phyloP scores from a whole-genome alignment of 73 alveolate species.

The Effrenium voratum region DNA sequence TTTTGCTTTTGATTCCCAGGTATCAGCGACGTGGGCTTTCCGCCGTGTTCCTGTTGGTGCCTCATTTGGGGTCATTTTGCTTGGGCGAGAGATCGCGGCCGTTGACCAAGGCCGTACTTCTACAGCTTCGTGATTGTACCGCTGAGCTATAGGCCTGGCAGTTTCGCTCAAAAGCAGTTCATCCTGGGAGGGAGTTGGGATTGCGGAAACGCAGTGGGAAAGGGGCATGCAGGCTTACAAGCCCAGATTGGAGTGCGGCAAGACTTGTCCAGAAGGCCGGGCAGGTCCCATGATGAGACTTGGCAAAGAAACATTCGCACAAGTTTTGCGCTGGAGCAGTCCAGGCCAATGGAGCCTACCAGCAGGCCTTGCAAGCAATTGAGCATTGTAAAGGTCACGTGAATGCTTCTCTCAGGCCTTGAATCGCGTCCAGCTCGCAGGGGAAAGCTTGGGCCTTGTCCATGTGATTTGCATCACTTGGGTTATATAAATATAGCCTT shows the following conservation, averaged over 20 bases:
- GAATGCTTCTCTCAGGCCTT: conserved; percentile 25
- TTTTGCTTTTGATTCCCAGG: neutral
- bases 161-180: neutral
- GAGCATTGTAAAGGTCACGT: neutral
- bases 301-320: neutral
- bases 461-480: no score
- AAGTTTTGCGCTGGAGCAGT: neutral
- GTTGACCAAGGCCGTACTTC: conserved; percentile 58
- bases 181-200: neutral
- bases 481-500: no score
- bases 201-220: neutral
- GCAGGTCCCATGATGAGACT: neutral
- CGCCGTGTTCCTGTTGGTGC: conserved; percentile 16
- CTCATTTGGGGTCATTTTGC: neutral
- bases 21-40: conserved; percentile 76
- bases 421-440: conserved; percentile 69
- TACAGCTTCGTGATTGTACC: conserved; percentile 92
- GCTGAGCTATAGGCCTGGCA: conserved; percentile 43
- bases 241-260: conserved; percentile 91
- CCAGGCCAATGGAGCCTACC: conserved; percentile 78
- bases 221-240: conserved; percentile 83
- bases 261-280: conserved; percentile 68
- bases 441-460: conserved; percentile 24
- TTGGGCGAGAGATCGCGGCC: neutral
- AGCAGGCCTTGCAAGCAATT: conserved; percentile 34